These are phyloP conservation scores for Wallacemonas sp. DNA, from an alignment of 208 protist genomes.

Conservation along the genomic window DNA sequence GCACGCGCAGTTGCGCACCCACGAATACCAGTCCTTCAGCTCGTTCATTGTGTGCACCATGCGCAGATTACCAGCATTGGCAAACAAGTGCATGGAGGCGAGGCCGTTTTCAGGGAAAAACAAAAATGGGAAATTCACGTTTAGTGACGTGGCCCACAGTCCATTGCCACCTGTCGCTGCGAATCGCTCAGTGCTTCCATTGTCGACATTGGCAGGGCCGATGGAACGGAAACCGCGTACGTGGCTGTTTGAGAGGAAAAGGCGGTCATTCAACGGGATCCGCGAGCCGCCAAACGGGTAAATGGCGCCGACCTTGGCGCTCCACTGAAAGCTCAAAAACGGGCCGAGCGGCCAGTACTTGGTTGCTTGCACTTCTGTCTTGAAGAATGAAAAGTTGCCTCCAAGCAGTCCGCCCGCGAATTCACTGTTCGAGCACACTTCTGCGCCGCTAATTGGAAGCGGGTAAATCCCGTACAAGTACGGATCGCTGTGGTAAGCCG, in stretches of 20 bases:
- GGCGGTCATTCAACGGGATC: slow-evolving; percentile 81
- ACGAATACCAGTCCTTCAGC: slow-evolving; percentile 45
- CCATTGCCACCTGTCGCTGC: slow-evolving; percentile 83
- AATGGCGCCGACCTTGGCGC: slow-evolving; percentile 62
- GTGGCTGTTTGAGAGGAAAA: slow-evolving; percentile 80
- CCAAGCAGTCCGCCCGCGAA: slow-evolving; percentile 59
- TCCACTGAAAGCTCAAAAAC: slow-evolving; percentile 79
- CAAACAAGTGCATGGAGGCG: slow-evolving; percentile 83
- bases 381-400: slow-evolving; percentile 68
- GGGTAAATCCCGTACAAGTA: slow-evolving; percentile 85
- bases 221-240: slow-evolving; percentile 80
- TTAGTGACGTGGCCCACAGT: slow-evolving; percentile 80
- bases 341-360: slow-evolving; percentile 73
- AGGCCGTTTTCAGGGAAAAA: slow-evolving; percentile 83
- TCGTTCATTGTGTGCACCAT: slow-evolving; percentile 51
- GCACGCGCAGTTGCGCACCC: slow-evolving; percentile 64
- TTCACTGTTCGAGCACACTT: slow-evolving; percentile 57
- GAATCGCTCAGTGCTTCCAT: slow-evolving; percentile 38
- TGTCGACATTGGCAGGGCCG: slow-evolving; percentile 75
- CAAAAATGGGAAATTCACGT: slow-evolving; percentile 81
- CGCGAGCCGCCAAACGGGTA: slow-evolving; percentile 56
- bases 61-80: slow-evolving; percentile 72
- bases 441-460: slow-evolving; percentile 67
- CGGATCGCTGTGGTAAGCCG: slow-evolving; percentile 71
- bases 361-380: slow-evolving; percentile 65